Evolutionary conservation across 495 filamentous ascomycete genomes (phyloP).

Genomic region (Aspergillus affinis): DNA sequence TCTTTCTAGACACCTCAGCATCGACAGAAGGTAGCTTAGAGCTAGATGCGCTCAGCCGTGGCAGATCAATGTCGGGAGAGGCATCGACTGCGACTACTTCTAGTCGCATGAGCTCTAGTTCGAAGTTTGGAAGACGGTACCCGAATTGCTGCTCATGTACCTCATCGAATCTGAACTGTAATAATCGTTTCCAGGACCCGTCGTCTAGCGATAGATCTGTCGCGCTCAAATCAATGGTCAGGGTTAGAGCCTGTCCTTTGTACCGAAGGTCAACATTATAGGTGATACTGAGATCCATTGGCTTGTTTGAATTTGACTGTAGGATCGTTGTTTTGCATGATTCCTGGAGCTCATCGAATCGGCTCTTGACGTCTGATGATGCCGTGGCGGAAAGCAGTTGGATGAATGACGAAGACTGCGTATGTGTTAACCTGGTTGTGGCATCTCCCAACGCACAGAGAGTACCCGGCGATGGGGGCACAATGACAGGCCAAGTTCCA

Average conservation of each 20-base stretch:
- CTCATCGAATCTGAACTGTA: constrained; percentile 38
- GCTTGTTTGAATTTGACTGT: constrained; percentile 16
- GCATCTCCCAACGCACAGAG: constrained; percentile 52
- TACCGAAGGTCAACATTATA: constrained; percentile 50
- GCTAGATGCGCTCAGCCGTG: constrained; percentile 28
- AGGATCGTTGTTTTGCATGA: constrained; percentile 21
- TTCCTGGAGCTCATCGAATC: constrained; percentile 26
- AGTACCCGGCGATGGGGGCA: constrained; percentile 50
- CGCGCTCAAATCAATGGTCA: constrained; percentile 38
- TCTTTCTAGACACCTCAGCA: constrained; percentile 31
- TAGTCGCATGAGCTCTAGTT: constrained; percentile 48
- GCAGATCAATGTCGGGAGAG: constrained; percentile 38
- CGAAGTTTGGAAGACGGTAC: constrained; percentile 42
- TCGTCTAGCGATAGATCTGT: constrained; percentile 29
- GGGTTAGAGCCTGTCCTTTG: constrained; percentile 47
- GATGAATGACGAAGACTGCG: constrained; percentile 45
- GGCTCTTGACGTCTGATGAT: constrained; percentile 21
- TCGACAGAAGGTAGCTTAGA: constrained; percentile 28
- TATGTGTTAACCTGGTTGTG: constrained; percentile 47
- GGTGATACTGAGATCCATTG: constrained; percentile 25
- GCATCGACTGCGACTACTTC: constrained; percentile 44
- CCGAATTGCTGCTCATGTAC: constrained; percentile 50
- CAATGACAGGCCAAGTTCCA: constrained; percentile 50
- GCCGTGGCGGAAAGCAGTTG: constrained; percentile 32
- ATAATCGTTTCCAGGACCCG: constrained; percentile 18